phyloP scores from a whole-genome alignment of 345 rosid genomes.

The Microcos paniculata region DNA sequence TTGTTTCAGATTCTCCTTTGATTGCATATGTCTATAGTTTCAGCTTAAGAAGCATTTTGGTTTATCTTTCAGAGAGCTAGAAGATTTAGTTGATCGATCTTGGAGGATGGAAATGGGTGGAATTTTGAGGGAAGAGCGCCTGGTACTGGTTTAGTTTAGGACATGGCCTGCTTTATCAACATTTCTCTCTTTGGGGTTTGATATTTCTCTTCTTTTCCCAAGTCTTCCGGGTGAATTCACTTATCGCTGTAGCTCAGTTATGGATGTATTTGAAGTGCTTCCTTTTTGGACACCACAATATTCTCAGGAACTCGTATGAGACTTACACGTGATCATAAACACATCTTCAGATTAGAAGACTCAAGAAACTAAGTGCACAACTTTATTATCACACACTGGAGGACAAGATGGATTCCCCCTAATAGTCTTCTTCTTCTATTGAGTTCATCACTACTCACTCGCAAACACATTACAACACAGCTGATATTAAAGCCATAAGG shows the following conservation, averaged over 20 bases:
- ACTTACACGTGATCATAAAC: slow-evolving; percentile 7
- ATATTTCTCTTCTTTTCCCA: slow-evolving; percentile 1
- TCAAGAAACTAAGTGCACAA: slow-evolving; percentile 14
- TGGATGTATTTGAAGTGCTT: not conserved
- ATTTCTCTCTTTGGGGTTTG: slow-evolving; percentile 27
- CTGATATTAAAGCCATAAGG: slow-evolving; percentile 28
- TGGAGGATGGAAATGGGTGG: slow-evolving; percentile 98
- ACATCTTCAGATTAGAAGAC: not conserved
- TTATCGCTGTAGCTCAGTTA: not conserved
- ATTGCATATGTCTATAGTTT: not conserved
- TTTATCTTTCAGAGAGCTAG: slow-evolving; percentile 58
- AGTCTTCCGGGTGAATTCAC: not conserved
- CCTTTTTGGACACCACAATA: not conserved
- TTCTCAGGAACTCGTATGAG: slow-evolving; percentile 11
- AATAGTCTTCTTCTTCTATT: slow-evolving; percentile 18
- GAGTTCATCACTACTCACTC: slow-evolving; percentile 26
- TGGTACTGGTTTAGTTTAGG: slow-evolving; percentile 35
- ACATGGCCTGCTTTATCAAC: not conserved
- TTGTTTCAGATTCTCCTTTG: not conserved
- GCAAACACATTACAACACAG: slow-evolving; percentile 32
- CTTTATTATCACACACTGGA: slow-evolving; percentile 35
- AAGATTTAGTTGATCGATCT: slow-evolving; percentile 70
- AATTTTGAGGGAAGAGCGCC: slow-evolving; percentile 52
- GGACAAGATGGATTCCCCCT: slow-evolving; percentile 28
- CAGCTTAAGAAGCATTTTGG: slow-evolving; percentile 10